These are phyloP conservation scores for Hemisphaericaspora lyxosophila DNA, from an alignment of 1,139 yeast species.

Conservation along the genomic window DNA sequence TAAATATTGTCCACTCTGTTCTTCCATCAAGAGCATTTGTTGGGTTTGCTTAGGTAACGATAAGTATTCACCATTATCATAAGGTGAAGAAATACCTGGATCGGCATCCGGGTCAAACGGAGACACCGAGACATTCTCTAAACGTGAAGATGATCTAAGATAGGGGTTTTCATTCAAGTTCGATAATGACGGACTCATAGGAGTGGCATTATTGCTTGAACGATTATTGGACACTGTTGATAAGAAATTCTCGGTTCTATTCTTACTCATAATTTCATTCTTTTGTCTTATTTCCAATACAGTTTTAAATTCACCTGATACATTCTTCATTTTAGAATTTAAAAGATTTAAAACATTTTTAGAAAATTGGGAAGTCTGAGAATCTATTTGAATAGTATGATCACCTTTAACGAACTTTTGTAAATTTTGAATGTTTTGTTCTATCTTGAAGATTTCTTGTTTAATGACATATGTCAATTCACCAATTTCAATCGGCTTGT, in stretches of 20 bases:
- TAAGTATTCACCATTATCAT: constrained; percentile 42
- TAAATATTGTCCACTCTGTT: constrained; percentile 69
- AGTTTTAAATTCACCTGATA: constrained; percentile 86
- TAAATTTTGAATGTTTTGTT: constrained; percentile 68
- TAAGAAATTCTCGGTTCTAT: constrained; percentile 81
- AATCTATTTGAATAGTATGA: constrained; percentile 45
- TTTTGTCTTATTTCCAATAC: constrained; percentile 86
- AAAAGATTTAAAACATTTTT: constrained; percentile 84
- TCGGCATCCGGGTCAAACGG: constrained; percentile 21
- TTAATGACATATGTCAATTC: constrained; percentile 91
- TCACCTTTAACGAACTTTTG: constrained; percentile 56
- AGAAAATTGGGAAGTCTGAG: constrained; percentile 69
- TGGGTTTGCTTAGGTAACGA: constrained; percentile 75
- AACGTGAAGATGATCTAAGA: constrained; percentile 20
- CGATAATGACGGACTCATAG: constrained; percentile 17
- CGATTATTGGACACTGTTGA: constrained; percentile 45
- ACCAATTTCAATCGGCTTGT: constrained; percentile 89
- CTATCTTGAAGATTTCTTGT: constrained; percentile 86
- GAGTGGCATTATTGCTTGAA: constrained; percentile 26
- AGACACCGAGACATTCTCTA: constrained; percentile 8
- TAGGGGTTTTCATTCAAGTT: constrained; percentile 45
- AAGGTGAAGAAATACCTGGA: constrained; percentile 32
- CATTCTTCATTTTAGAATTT: constrained; percentile 86
- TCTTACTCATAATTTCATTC: constrained; percentile 76
- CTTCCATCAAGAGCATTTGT: constrained; percentile 72